These are phyloP conservation scores for Wickerhamiella bombiphila DNA, from an alignment of 805 yeast genomes.

Conservation along the genomic window DNA sequence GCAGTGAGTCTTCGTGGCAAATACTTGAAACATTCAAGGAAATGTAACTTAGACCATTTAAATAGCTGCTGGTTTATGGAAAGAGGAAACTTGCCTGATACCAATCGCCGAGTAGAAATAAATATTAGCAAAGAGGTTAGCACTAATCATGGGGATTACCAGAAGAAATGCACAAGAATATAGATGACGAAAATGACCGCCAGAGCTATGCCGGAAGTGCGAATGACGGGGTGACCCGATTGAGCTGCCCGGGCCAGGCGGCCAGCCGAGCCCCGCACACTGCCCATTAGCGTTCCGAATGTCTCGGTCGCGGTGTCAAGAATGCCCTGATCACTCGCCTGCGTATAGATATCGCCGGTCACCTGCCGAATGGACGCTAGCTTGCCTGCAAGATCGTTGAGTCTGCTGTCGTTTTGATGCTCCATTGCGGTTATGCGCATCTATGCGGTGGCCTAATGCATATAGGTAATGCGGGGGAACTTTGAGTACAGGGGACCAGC, in stretches of 20 bases:
- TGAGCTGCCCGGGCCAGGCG: conserved; percentile 41
- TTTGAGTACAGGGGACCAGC: no score
- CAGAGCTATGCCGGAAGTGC: conserved; percentile 44
- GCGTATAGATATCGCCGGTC: conserved; percentile 52
- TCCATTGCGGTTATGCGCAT: no score
- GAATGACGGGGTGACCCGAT: conserved; percentile 44
- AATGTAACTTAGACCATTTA: neutral
- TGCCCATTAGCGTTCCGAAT: conserved; percentile 34
- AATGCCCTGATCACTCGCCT: conserved; percentile 36
- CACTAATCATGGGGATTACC: no score
- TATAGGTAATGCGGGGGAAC: no score
- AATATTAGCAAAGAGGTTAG: no score
- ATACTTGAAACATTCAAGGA: neutral
- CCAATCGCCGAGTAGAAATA: no score
- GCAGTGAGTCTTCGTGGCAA: neutral
- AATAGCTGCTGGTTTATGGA: no score
- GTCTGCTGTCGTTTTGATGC: conserved; percentile 43
- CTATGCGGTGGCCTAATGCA: no score
- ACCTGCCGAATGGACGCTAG: conserved; percentile 48
- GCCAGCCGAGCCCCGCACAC: conserved; percentile 37
- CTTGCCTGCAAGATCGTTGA: conserved; percentile 51
- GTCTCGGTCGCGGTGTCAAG: conserved; percentile 34
- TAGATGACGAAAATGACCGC: conserved; percentile 41
- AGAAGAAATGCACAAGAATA: conserved; percentile 37
- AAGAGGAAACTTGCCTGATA: no score